These are phyloP conservation scores for Agaricus sinodeliciosus DNA, from an alignment of 768 basidiomycete species.

Conservation along the genomic window DNA sequence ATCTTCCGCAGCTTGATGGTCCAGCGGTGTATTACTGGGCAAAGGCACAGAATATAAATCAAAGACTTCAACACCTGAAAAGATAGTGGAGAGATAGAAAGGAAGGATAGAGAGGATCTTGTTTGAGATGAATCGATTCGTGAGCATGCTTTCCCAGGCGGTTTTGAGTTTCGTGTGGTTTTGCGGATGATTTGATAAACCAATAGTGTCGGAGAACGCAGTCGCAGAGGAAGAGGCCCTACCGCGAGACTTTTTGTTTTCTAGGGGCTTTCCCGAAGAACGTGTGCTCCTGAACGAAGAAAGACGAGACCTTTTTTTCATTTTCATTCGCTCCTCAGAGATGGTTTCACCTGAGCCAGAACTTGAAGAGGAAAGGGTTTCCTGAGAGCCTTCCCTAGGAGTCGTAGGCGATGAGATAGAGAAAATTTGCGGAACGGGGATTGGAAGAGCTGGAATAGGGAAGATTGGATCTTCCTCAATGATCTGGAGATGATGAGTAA, in stretches of 20 bases:
- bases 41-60: conserved; percentile 44
- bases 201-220: background rate
- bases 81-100: conserved; percentile 58
- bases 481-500: conserved; percentile 32
- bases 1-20: conserved; percentile 13
- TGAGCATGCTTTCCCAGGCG: conserved; percentile 66
- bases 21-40: conserved; percentile 37
- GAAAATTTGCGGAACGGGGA: conserved; percentile 14
- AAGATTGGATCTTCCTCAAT: conserved; percentile 73
- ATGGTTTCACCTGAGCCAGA: conserved; percentile 10
- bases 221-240: background rate
- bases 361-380: conserved; percentile 2
- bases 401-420: conserved; percentile 13
- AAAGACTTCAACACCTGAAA: conserved; percentile 44
- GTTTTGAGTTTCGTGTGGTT: conserved; percentile 57
- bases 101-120: conserved; percentile 55
- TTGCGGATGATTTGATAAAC: conserved; percentile 33
- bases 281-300: background rate
- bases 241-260: background rate
- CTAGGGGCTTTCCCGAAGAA: background rate
- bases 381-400: conserved; percentile 4
- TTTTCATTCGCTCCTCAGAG: conserved; percentile 7
- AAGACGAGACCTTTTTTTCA: conserved; percentile 13
- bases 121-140: conserved; percentile 46
- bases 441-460: conserved; percentile 35